Evolutionary conservation across 2,329 filamentous ascomycete species (phyloP), one percentile per base, ranked within the genome.

Genomic region (Dothistroma septosporum): DNA sequence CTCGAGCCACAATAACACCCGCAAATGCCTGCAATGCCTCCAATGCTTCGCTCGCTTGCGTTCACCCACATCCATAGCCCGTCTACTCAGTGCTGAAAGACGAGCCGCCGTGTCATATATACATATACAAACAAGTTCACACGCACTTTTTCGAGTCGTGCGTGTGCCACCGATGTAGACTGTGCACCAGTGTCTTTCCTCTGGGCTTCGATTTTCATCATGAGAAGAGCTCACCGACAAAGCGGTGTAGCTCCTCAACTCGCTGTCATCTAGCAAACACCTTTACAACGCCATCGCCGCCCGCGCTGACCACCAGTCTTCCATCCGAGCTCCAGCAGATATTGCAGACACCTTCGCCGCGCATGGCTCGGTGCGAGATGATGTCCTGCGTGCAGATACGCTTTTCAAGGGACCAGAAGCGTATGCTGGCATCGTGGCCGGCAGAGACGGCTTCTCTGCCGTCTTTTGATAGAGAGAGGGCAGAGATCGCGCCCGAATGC

Each of bases 361-460:
- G 86, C 92, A 97, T 97, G 66, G 95, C 84, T 46, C 94, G 86
- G 76, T 97, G 92, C 63, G 86, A 91, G 2, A 92, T 95, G 69
- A 99, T 91, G 74, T 97, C 94, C 76, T 99, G 94, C 4, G 90
- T 94, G 78, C 94, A 99, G 50, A 88, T 89, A 55, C 94, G 86
- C 80, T 96, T 99, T 76, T 99, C 94, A 22, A 99, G 82, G 32
- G 90, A 92, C 94, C 94, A 99, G 83, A 99, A 97, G 31, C 94
- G 88, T 59, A 99, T 85, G 59, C 90, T 94, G 57, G 93, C 93
- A 74, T 99, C 94, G 75, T 99, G 94, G 22, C 94, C 94, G 1
- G 92, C 94, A 50, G 92, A 97, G 53, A 99, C 93, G 11, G 97
- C 87, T 79, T 99, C 94, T 61, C 89, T 87, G 50, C 93, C 92